A percentile compares a stretch with the other conserved stretches of the same genome.
phyloP scores from a whole-genome alignment of 306 rosid species.

The Vicia sativa region DNA sequence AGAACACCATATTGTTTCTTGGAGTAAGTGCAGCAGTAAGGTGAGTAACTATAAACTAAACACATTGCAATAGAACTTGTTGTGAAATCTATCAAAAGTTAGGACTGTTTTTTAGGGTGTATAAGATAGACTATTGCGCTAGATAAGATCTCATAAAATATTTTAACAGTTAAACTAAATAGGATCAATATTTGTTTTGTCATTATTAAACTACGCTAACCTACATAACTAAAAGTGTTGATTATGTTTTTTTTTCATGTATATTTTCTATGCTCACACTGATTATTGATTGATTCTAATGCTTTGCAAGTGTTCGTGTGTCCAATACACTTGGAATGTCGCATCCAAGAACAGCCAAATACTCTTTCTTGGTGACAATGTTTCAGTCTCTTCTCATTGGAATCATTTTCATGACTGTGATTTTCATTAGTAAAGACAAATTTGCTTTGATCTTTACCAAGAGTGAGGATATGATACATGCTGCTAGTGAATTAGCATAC shows the following conservation, averaged over 20 bases:
- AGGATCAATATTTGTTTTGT: no score
- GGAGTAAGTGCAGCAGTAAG: slow-evolving; percentile 38
- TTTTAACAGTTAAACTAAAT: no score
- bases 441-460: slow-evolving; percentile 38
- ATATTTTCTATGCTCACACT: neutral
- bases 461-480: slow-evolving; percentile 33
- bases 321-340: slow-evolving; percentile 61
- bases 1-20: slow-evolving; percentile 21
- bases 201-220: no score
- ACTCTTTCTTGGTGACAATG: slow-evolving; percentile 49
- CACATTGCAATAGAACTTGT: neutral
- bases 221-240: neutral
- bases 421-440: slow-evolving; percentile 28
- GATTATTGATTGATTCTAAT: slow-evolving; percentile 16
- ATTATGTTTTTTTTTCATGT: neutral
- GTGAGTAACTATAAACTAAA: slow-evolving; percentile 30
- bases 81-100: no score
- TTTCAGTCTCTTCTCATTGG: slow-evolving; percentile 50
- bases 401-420: slow-evolving; percentile 36
- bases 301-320: slow-evolving; percentile 52
- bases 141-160: no score
- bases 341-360: slow-evolving; percentile 60
- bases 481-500: slow-evolving; percentile 38
- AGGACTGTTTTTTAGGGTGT: no score
- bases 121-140: no score